Evolutionary conservation across 2,329 filamentous ascomycete genomes (phyloP), one percentile per base, ranked within the genome.

Genomic region (Talaromyces funiculosus): DNA sequence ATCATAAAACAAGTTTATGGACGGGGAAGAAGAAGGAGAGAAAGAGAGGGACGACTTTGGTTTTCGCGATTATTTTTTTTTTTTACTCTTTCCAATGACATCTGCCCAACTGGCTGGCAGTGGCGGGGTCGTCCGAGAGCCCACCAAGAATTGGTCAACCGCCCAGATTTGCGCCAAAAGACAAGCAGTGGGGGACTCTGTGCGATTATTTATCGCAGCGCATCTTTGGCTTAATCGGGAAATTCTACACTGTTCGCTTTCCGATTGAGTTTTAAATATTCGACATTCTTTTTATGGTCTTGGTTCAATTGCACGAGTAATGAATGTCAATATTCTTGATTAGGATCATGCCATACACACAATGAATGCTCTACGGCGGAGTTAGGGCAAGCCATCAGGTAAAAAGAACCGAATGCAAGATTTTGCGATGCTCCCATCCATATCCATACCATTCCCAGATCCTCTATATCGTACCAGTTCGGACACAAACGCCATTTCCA

Each of bases 91-190:
- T 51, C 56, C 43, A 58, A 58, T 58, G 56, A 58, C 56, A 57
- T 54, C 45, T 59, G 57, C 47, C 57, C 47, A 54, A 59, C 57
- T 53, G 22, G 37, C 45, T 53, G 51, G 40, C 8, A 10, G 42
- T 47, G 58, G 58, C 58, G 58, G 58, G 58, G 58, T 60, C 54
- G 40, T 31, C 40, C 51, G 49, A 29, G 24, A 37, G 31, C 51
- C 51, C 35, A 22, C 51, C 33, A 38, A 45, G 43, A 38, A 38
- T 54, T 22, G 18, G 22, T 54, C 51, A 8, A 12, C 45, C 45
- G 45, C 45, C 45, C 45, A 51, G 45, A 51, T 16, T n/a, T 33
- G 47, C 47, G 29, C 26, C 47, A 24, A 8, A 47, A 45, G 40
- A n/a, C 29, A 51, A 22, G 33, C 47, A 22, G 29, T 35, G 47